Base-by-base conservation (phyloP, 148 eudicot species). In the Amaranthus hypochondriacus region DNA sequence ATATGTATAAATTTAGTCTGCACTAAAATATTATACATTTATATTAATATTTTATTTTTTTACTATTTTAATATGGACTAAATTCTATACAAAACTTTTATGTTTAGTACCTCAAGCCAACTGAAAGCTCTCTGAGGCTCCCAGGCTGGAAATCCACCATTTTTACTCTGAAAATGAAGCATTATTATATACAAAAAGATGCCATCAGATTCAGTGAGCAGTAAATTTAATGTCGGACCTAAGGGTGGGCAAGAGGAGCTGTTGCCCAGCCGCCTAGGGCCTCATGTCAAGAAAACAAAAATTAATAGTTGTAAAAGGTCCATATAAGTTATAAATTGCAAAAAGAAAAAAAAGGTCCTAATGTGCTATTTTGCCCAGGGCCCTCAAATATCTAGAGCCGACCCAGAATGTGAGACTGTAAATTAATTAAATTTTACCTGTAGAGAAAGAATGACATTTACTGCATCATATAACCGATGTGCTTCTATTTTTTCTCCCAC, bases 81-180 rank as follows among this genome's bases (percentile, higher is more conserved):
- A 39, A 49, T 21, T 21, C 12, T 6, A 11, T 10, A 11, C 12
- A 18, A 18, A 9, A 44, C 7, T 65, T 10, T 12, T 2, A 55
- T 21, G 50, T 14, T 53, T 4, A 2, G 3, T 69, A 81, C 90
- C 87, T 87, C 90, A 6, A 87, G 62, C 87, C 90, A 87, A 9
- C 76, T 75, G 64, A 69, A 84, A 42, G 90, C 86, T 76, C 87
- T 57, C 13, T 79, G 83, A 1, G 90, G 86, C 75, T 87, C 87
- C 90, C 87, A 84, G 61, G 90, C 89, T 48, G 86, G 79, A n/a
- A 86, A 86, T 21, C 89, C 89, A 9, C 89, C 89, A 69, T 72
- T 86, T 48, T 67, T 71, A 77, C 86, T 86, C 89, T 86, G 72
- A 53, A 28, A 67, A 66, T 8, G 28, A 73, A 73, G 39, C 39